phyloP scores from a whole-genome alignment of 2,329 filamentous ascomycete genomes.

The Mollisiaceae sp. region DNA sequence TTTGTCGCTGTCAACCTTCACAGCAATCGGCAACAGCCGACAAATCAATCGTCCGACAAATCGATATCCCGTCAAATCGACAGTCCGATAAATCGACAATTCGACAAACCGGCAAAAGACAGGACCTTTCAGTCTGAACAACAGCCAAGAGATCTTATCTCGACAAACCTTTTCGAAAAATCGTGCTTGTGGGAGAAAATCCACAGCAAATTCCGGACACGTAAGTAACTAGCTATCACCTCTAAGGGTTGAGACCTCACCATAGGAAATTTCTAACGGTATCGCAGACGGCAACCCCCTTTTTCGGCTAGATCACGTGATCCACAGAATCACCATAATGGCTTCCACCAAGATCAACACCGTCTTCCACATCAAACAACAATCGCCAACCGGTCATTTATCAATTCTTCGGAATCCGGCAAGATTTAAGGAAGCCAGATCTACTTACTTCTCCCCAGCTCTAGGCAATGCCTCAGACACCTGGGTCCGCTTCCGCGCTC shows the following conservation, averaged over 20 bases:
- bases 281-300: neutral
- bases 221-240: neutral
- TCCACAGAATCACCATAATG: conserved; percentile 2
- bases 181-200: too few species aligned
- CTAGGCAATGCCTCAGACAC: conserved; percentile 20
- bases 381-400: conserved; percentile 14
- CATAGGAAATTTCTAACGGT: neutral
- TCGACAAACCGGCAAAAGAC: too few species aligned
- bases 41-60: too few species aligned
- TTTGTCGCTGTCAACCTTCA: neutral
- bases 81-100: too few species aligned
- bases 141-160: too few species aligned
- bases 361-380: conserved; percentile 11
- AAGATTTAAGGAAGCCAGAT: neutral
- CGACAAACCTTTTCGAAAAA: too few species aligned
- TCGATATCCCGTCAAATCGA: too few species aligned
- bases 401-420: conserved; percentile 11
- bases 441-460: conserved; percentile 14
- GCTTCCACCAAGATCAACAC: neutral
- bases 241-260: neutral
- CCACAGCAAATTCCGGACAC: too few species aligned
- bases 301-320: neutral
- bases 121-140: too few species aligned
- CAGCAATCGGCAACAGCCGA: neutral
- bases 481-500: conserved; percentile 1